A percentile compares a stretch with the other conserved stretches of the same genome.
Conservation (phyloP, 495 filamentous ascomycete species). For the Polyplosphaeria fusca region DNA sequence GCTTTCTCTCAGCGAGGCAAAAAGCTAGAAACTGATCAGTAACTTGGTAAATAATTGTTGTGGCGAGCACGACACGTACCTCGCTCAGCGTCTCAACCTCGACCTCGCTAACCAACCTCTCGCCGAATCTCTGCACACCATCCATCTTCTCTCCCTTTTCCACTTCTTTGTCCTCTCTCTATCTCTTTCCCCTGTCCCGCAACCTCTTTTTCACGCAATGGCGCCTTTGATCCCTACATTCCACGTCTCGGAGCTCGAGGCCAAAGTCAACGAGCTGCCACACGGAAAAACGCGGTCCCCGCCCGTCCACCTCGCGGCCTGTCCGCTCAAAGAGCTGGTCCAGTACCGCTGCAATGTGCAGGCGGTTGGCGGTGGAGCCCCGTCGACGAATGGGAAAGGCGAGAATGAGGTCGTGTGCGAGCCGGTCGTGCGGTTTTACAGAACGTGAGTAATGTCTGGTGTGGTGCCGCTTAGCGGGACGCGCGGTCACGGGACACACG, state of each 20-base stretch:
- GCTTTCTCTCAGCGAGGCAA: conserved; percentile 4
- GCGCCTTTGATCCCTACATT: conserved; percentile 58
- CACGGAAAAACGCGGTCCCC: conserved; percentile 52
- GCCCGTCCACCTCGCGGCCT: conserved; percentile 53
- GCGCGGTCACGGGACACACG: neutral
- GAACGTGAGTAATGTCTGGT: conserved; percentile 65
- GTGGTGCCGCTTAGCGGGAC: neutral
- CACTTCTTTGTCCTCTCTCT: conserved; percentile 2
- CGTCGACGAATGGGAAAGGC: conserved; percentile 40
- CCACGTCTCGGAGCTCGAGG: conserved; percentile 51
- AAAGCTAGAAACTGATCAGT: too few relatives aligned
- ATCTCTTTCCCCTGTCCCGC: neutral
- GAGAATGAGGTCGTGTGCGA: conserved; percentile 64
- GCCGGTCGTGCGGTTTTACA: conserved; percentile 73
- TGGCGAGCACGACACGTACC: conserved; percentile 37
- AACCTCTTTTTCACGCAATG: conserved; percentile 47
- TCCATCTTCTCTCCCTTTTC: conserved; percentile 40
- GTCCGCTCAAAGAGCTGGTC: conserved; percentile 71
- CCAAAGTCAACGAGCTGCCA: conserved; percentile 48
- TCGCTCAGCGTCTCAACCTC: conserved; percentile 62
- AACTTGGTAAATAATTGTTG: neutral
- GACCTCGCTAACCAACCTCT: conserved; percentile 61
- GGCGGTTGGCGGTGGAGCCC: conserved; percentile 6
- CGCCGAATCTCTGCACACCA: conserved; percentile 54
- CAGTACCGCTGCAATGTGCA: conserved; percentile 75